Evolutionary conservation across 2,329 filamentous ascomycete genomes (phyloP), one percentile per base, ranked within the genome.

Genomic region (Elsinoe perseae): DNA sequence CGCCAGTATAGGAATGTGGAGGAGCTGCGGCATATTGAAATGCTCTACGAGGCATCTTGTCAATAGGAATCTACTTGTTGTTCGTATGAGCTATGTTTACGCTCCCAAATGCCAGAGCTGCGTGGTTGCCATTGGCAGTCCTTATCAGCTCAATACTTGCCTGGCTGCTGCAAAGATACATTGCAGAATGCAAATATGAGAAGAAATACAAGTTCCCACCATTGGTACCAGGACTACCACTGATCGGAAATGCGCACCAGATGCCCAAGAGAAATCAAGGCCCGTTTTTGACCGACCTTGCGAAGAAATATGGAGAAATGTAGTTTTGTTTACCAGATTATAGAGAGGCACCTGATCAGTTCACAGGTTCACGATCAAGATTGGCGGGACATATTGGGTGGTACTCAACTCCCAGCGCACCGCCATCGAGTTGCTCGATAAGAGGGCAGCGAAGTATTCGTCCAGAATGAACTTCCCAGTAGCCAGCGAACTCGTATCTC

Each of bases 351-450:
- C 32, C 30, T 25, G 27, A 23, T 48, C 14, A 7, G 16, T 27
- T 32, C 9, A 9, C 54, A 56, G 54, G 40, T 56, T 56, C 56
- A 62, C 62, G 7, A 59, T 66, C 54, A 78, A 77, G 59, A 63
- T 76, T n/a, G 73, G 73, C 2, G 64, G 65, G 1, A 67, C 64
- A 4, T 76, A 69, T 1, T 67, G 68, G n/a, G 68, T 73, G 1
- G 71, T 78, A 10, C 61, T 78, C 32, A 75, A 70, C 1, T 68
- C 72, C 30, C 69, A 69, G 4, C 61, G 64, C 0, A 61, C 73
- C 1, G 64, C 75, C 30, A 73, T 74, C 57, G 66, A 74, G 50
- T 66, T 75, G 2, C 53, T 78, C 8, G 76, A 78, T 61, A 75
- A 75, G 62, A 73, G 70, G 48, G 72, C 69, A 25, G 65, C 64